These are phyloP conservation scores for Wickerhamiella australiensis DNA, from an alignment of 805 yeast genomes.

Conservation along the genomic window DNA sequence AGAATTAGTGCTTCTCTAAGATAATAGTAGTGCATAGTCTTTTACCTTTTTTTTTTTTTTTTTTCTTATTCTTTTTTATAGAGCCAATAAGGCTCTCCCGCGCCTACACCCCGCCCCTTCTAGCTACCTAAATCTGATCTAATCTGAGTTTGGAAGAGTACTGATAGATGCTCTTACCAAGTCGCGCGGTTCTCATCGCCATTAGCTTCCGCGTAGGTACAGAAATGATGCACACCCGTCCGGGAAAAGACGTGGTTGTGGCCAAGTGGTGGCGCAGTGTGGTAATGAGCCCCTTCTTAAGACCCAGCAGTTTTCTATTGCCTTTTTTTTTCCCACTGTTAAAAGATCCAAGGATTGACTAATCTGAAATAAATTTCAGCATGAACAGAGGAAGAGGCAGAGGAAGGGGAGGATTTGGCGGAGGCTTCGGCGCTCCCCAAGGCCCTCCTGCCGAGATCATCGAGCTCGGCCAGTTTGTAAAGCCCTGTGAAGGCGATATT, in stretches of 20 bases:
- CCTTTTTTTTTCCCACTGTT: not conserved
- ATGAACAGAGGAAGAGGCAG: constrained; percentile 63
- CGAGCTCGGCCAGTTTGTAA: constrained; percentile 89
- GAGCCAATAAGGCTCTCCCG: too few relatives aligned
- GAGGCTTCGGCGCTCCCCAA: constrained; percentile 63
- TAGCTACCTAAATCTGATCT: too few relatives aligned
- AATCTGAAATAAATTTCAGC: constrained; percentile 13
- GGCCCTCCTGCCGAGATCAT: constrained; percentile 96
- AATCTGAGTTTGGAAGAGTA: too few relatives aligned
- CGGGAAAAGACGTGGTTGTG: not conserved
- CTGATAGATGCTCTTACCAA: too few relatives aligned
- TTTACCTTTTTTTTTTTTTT: too few relatives aligned
- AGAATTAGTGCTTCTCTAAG: too few relatives aligned
- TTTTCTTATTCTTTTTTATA: too few relatives aligned
- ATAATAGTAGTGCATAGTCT: too few relatives aligned
- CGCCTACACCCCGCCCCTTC: too few relatives aligned
- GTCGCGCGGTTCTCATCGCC: not conserved
- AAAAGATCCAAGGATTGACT: not conserved
- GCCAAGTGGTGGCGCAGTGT: not conserved
- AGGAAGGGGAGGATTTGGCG: constrained; percentile 55
- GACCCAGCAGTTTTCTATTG: not conserved
- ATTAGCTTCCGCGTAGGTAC: not conserved
- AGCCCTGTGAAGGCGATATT: constrained; percentile 92
- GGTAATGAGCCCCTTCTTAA: not conserved
- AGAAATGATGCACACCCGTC: not conserved